phyloP scores from a whole-genome alignment of 2,329 filamentous ascomycete genomes.

The Lecanicillium sp. region DNA sequence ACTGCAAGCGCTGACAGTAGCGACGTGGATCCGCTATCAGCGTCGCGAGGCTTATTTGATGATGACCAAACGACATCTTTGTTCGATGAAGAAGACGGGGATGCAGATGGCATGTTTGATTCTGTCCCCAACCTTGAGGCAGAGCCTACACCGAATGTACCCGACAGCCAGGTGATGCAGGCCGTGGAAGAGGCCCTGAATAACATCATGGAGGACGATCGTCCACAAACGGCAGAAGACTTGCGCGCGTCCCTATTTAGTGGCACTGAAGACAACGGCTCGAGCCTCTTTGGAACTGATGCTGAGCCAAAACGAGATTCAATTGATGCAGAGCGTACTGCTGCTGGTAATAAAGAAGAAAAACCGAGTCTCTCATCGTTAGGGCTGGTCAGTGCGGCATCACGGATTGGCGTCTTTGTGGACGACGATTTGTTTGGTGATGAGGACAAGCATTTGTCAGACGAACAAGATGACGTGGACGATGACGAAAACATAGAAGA shows the following conservation, averaged over 20 bases:
- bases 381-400: slow-evolving; percentile 79
- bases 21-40: slow-evolving; percentile 31
- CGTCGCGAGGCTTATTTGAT: slow-evolving; percentile 61
- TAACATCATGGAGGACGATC: slow-evolving; percentile 80
- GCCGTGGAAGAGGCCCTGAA: slow-evolving; percentile 89
- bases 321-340: slow-evolving; percentile 40
- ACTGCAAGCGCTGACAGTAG: slow-evolving; percentile 27
- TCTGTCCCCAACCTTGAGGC: slow-evolving; percentile 76
- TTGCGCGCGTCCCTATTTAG: slow-evolving; percentile 58
- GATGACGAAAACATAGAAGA: slow-evolving; percentile 47
- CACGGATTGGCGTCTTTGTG: slow-evolving; percentile 83
- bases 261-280: slow-evolving; percentile 26
- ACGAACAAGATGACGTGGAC: slow-evolving; percentile 71
- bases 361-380: slow-evolving; percentile 88
- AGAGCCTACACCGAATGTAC: slow-evolving; percentile 46
- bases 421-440: slow-evolving; percentile 91
- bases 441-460: slow-evolving; percentile 74
- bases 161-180: slow-evolving; percentile 75
- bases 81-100: slow-evolving; percentile 76
- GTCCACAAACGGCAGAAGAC: slow-evolving; percentile 54
- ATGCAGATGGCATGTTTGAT: slow-evolving; percentile 59
- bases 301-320: slow-evolving; percentile 55
- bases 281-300: slow-evolving; percentile 46
- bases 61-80: slow-evolving; percentile 43
- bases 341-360: slow-evolving; percentile 36